Conservation (phyloP, 306 rosid genomes). For the Pyrus pyrifolia region DNA sequence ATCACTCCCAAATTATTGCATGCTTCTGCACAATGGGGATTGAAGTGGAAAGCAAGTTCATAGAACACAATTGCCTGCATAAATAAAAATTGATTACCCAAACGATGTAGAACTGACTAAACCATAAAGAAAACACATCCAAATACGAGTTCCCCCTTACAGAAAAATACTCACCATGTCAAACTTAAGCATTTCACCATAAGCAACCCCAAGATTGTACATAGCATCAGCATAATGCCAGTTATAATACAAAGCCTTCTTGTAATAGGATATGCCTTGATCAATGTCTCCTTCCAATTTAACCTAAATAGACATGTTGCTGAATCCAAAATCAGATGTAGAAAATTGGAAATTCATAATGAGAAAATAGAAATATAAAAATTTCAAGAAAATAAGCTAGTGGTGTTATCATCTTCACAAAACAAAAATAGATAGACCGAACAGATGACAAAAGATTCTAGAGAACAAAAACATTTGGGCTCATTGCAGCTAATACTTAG, state of each 20-base stretch:
- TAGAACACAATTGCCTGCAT: conserved; percentile 94
- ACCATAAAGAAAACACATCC: conserved; percentile 7
- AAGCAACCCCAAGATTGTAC: conserved; percentile 99
- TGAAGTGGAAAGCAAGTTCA: conserved; percentile 97
- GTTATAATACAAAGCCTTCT: conserved; percentile 87
- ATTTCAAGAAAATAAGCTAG: background rate
- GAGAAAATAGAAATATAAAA: background rate
- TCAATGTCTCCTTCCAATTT: conserved; percentile 92
- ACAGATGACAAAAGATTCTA: background rate
- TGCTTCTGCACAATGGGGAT: conserved; percentile 97
- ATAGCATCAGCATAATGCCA: conserved; percentile 99
- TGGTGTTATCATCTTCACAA: background rate
- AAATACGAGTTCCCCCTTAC: background rate
- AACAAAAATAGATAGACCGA: background rate
- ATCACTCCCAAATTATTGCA: conserved; percentile 98
- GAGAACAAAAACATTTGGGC: background rate
- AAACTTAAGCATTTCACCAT: conserved; percentile 98
- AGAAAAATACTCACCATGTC: conserved; percentile 61
- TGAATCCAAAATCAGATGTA: conserved; percentile 15
- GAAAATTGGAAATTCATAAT: conserved; percentile 4
- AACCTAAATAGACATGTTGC: conserved; percentile 43
- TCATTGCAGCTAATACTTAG: background rate
- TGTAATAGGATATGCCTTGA: conserved; percentile 84
- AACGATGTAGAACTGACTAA: background rate
- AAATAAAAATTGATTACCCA: conserved; percentile 11